Base-by-base conservation (phyloP, 164 flowering plant species). In the Nymphaea colorata region DNA sequence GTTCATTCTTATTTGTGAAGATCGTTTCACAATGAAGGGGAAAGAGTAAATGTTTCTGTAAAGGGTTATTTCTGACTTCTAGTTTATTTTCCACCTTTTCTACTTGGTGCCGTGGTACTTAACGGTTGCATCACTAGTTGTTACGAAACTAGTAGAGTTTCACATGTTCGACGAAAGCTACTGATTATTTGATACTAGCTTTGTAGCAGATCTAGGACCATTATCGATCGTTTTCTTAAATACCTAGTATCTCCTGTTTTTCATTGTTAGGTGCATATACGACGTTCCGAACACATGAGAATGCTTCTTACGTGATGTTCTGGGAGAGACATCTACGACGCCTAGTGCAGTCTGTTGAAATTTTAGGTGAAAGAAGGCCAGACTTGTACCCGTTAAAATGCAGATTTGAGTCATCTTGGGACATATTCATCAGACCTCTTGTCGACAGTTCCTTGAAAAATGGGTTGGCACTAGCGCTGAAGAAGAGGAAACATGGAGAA, bases 181-280 rank as follows among this genome's bases (percentile, higher is more conserved):
- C 6, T 14, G 41, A 4, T 5, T 14, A 47, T 42, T 17, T 25
- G 4, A 8, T 18, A 44, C 44, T 64, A 15, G 0, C 5, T 69
- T 64, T 62, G 43, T 44, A 4, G 2, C 41, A 44, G 51, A 36
- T 42, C 12, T 36, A 10, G 18, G 47, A 44, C 10, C 51, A 65
- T 36, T 60, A 60, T n/a, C 4, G 69, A 47, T 64, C 47, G 12
- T 42, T 5, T n/a, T 2, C n/a, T 64, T 5, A 10, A 42, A 11
- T 7, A 42, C 6, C 12, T 10, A 44, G 17, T 11, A 17, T 36
- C 6, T 42, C 53, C 41, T 41, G 8, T 7, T n/a, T 61, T n/a
- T 11, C 42, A 36, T 44, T 10, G 17, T 18, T 82, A 89, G 98
- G 96, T 67, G 98, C 97, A 66, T 94, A 94, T 67, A 94, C 98